A percentile compares a stretch with the other conserved stretches of the same genome.
These are phyloP conservation scores for Priceomyces castillae DNA, from an alignment of 805 yeast genomes.

Conservation along the genomic window DNA sequence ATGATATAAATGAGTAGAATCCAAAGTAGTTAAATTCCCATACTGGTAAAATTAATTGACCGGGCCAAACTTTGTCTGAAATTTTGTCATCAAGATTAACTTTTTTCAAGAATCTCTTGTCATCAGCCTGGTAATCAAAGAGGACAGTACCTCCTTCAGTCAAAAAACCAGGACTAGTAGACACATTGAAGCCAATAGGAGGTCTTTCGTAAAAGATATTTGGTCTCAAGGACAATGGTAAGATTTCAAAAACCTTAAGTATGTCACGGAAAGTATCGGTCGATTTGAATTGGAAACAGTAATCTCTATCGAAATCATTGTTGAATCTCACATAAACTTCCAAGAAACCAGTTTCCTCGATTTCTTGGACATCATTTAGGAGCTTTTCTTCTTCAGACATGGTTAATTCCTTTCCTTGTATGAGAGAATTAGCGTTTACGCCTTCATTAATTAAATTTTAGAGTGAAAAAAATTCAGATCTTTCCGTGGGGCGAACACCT, in stretches of 20 bases:
- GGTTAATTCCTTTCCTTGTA: neutral
- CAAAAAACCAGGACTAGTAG: constrained; percentile 71
- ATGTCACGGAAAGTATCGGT: constrained; percentile 60
- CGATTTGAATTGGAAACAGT: constrained; percentile 73
- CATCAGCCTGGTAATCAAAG: constrained; percentile 58
- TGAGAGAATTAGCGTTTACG: neutral
- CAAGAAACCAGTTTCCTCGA: constrained; percentile 27
- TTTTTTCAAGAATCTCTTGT: constrained; percentile 38
- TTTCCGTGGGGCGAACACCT: neutral
- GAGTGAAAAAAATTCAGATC: neutral
- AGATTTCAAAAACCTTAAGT: constrained; percentile 54
- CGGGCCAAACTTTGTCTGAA: constrained; percentile 74
- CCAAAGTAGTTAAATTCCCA: constrained; percentile 55
- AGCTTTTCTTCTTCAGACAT: constrained; percentile 21
- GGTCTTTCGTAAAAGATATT: constrained; percentile 61
- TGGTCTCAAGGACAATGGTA: constrained; percentile 81
- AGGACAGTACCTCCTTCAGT: constrained; percentile 81
- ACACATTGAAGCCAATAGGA: constrained; percentile 65
- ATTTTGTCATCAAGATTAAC: constrained; percentile 49
- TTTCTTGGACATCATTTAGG: constrained; percentile 21
- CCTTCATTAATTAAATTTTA: neutral
- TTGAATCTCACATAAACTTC: constrained; percentile 78
- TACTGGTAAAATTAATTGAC: constrained; percentile 77
- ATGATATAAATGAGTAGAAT: constrained; percentile 36
- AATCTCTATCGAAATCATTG: constrained; percentile 82